Percentiles rank a stretch among this genome's conserved stretches.
Conservation (phyloP, 805 yeast species). For the Saturnispora bothae region DNA sequence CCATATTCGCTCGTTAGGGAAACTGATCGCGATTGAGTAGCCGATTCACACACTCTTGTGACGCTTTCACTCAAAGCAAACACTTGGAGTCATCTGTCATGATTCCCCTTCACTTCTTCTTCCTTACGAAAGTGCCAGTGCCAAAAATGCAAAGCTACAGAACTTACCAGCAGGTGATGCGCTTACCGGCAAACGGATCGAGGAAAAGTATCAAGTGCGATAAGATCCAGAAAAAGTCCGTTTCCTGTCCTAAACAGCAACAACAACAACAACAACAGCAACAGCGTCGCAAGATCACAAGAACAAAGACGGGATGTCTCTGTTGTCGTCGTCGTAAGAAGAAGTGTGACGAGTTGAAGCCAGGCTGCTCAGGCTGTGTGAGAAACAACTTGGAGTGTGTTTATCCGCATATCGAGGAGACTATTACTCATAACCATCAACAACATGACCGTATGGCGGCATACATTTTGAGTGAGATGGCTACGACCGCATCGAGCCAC, state of each 20-base stretch:
- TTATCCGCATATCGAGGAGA: slow-evolving; percentile 21
- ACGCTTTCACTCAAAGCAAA: neutral
- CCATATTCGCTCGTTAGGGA: neutral
- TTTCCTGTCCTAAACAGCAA: no score
- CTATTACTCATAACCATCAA: no score
- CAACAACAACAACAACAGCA: neutral
- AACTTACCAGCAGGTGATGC: slow-evolving; percentile 7
- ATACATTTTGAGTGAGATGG: slow-evolving; percentile 8
- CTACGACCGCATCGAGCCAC: neutral
- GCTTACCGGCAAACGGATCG: slow-evolving; percentile 1
- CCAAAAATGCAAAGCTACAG: slow-evolving; percentile 7
- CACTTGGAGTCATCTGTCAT: slow-evolving; percentile 7
- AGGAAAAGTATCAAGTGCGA: slow-evolving; percentile 3
- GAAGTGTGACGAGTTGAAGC: slow-evolving; percentile 29
- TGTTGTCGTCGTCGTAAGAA: slow-evolving; percentile 30
- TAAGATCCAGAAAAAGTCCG: slow-evolving; percentile 4
- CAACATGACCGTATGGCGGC: slow-evolving; percentile 7
- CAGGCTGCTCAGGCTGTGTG: slow-evolving; percentile 27
- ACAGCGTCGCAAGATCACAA: slow-evolving; percentile 20
- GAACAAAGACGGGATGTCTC: slow-evolving; percentile 30
- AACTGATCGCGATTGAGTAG: neutral
- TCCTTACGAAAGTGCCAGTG: neutral
- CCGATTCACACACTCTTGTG: neutral
- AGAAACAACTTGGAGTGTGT: slow-evolving; percentile 27
- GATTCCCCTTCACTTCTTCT: slow-evolving; percentile 2